Conservation (phyloP, 306 rosid genomes). For the Rosa rugosa region DNA sequence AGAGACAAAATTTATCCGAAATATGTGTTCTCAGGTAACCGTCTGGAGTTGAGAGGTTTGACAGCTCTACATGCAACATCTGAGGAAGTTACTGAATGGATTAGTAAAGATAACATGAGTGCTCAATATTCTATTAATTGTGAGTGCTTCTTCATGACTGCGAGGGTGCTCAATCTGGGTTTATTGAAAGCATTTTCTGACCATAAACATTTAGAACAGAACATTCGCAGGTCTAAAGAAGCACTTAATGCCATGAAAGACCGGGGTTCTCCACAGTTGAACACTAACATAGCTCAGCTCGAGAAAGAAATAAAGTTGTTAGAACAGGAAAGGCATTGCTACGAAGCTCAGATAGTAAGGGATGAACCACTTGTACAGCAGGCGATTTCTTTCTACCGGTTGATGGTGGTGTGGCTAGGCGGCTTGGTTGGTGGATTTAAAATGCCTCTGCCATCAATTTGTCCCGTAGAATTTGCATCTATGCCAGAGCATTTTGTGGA, state of each 20-base stretch:
- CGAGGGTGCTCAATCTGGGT: conserved; percentile 92
- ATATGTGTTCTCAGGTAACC: conserved; percentile 69
- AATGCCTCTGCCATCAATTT: conserved; percentile 80
- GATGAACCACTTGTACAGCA: conserved; percentile 71
- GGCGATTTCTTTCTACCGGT: conserved; percentile 78
- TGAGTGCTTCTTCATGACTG: conserved; percentile 97
- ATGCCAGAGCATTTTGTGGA: conserved; percentile 98
- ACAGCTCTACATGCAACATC: conserved; percentile 95
- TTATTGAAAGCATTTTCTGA: conserved; percentile 90
- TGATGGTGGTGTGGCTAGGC: conserved; percentile 89
- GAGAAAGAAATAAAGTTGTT: conserved; percentile 72
- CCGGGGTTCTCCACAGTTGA: conserved; percentile 56
- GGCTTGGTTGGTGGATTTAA: conserved; percentile 91
- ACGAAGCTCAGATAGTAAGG: conserved; percentile 88
- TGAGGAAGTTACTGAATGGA: conserved; percentile 87
- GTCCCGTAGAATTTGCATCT: conserved; percentile 80
- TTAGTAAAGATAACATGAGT: conserved; percentile 41
- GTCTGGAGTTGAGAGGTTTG: conserved; percentile 75
- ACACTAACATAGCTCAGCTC: conserved; percentile 60
- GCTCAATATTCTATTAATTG: conserved; percentile 74
- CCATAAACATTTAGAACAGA: conserved; percentile 88
- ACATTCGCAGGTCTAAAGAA: conserved; percentile 75
- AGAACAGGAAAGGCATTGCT: conserved; percentile 78
- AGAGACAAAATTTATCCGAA: conserved; percentile 77
- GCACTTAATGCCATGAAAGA: conserved; percentile 63